Base-by-base conservation (phyloP, 1,284 basidiomycete species). In the Psilocybe mexicana region DNA sequence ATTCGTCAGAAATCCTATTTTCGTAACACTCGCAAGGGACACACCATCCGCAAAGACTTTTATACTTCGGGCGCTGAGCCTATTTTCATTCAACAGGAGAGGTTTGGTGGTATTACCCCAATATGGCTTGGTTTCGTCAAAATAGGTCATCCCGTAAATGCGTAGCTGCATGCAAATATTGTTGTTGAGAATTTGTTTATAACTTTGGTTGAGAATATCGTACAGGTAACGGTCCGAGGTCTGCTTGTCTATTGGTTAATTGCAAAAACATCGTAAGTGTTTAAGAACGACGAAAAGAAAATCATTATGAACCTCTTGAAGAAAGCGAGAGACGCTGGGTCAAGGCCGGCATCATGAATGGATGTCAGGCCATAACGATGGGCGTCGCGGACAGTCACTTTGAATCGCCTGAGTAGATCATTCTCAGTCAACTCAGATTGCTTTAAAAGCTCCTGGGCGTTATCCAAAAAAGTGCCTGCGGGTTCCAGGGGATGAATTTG, bases 41-140 rank as follows among this genome's bases (percentile, higher is more conserved):
- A 63, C 70, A 86, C 90, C 92, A 72, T 94, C 92, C 14, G 89
- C 90, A 71, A 96, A 94, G 10, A 97, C 87, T 73, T 97, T 98
- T 63, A 96, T 88, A 58, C 92, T 90, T 28, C 91, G 85, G 14
- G 88, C 81, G 26, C 79, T 87, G 23, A 94, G 78, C 45, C 87
- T 80, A 66, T 87, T 80, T 1, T 78, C 83, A 30, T 76, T 76
- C 43, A 79, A 79, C 52, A 88, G 75, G 10, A 92, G 74, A 56
- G 83, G 84, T 47, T 79, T 72, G 0, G 83, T 79, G 12, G 74
- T 74, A 61, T 91, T 84, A 24, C 92, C 92, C 82, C 92, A 93
- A 67, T 92, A 96, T n/a, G 80, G 76, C 33, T 80, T 79, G 36
- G 78, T 79, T 64, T 93, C 88, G 62, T 89, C 77, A 65, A 87